These are phyloP conservation scores for Alectoria sarmentosa DNA, from an alignment of 495 filamentous ascomycete species.

Conservation along the genomic window DNA sequence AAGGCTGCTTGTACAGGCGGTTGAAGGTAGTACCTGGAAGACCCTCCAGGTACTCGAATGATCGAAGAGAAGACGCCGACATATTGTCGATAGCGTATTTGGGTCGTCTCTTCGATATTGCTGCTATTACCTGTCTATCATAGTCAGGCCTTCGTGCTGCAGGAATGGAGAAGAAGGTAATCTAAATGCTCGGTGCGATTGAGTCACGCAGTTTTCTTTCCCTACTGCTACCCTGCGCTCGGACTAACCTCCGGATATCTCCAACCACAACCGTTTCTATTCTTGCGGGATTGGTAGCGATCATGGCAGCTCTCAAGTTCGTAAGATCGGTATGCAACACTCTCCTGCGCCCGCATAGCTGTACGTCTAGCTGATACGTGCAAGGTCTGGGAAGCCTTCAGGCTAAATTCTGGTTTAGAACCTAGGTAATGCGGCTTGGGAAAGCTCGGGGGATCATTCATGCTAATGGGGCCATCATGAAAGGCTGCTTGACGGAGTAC, in stretches of 20 bases:
- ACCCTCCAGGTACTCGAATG: constrained; percentile 82
- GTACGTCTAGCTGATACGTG: neutral
- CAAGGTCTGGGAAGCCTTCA: constrained; percentile 77
- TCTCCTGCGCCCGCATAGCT: neutral
- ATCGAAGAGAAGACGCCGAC: constrained; percentile 59
- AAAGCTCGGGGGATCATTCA: neutral
- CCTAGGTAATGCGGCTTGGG: constrained; percentile 54
- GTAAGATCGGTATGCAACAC: constrained; percentile 47
- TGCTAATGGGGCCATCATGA: constrained; percentile 1
- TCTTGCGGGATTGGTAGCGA: too few species aligned
- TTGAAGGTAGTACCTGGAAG: constrained; percentile 82
- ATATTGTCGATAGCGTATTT: constrained; percentile 33
- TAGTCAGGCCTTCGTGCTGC: neutral
- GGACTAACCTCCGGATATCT: neutral
- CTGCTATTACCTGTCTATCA: constrained; percentile 11
- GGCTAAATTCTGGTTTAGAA: constrained; percentile 76
- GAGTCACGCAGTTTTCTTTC: neutral
- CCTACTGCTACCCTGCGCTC: constrained; percentile 1
- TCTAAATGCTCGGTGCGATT: too few species aligned
- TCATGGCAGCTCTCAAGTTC: constrained; percentile 57
- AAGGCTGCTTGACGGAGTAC: constrained; percentile 33
- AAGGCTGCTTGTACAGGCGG: constrained; percentile 90
- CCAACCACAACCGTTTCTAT: neutral
- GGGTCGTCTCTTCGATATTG: neutral
- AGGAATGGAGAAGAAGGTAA: neutral